Evolutionary conservation across 1,139 yeast species (phyloP), one percentile per base, ranked within the genome.

Genomic region (Yamadazyma spencermartinsiae): DNA sequence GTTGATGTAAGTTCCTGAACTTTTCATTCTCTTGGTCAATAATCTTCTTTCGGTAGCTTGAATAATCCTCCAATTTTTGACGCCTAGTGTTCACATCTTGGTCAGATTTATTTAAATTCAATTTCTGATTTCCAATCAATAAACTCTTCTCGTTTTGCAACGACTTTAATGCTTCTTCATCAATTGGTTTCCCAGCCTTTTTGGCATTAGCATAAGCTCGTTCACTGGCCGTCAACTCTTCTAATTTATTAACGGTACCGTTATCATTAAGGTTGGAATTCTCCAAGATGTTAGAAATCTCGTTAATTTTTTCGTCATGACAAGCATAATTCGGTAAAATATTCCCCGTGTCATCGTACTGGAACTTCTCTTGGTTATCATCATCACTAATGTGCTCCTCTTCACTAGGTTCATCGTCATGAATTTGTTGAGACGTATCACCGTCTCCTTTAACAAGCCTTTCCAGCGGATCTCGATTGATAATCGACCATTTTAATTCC

Each of bases 321-420:
- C 75, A 70, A n/a, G 77, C 72, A 51, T 69, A 80, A 50, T 81
- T 80, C 14, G 87, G 86, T 42, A 80, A 60, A 28, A 73, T 72
- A 44, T 76, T 73, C 6, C 82, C 83, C 10, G 80, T 79, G 40
- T 79, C 82, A 46, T 79, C 83, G 47, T 77, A 79, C 40, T 73
- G 77, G 47, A 79, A 75, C 46, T 80, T 82, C 38, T 71, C 76
- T 44, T 70, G 69, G 17, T 68, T 67, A 40, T 79, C 84, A 39
- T 79, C 79, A 48, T 80, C 86, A 49, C 80, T 74, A n/a, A 80
- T 68, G 45, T 79, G 81, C 50, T 81, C 86, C 50, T 81, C 86
- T 42, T 82, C 88, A 51, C 83, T 75, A 4, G 63, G 66, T 39
- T 70, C 76, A 27, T 65, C 61, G 28, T 39, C 34, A 16, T 39